Evolutionary conservation across 2,329 filamentous ascomycete species (phyloP).

Genomic region (Pseudogymnoascus sp.): DNA sequence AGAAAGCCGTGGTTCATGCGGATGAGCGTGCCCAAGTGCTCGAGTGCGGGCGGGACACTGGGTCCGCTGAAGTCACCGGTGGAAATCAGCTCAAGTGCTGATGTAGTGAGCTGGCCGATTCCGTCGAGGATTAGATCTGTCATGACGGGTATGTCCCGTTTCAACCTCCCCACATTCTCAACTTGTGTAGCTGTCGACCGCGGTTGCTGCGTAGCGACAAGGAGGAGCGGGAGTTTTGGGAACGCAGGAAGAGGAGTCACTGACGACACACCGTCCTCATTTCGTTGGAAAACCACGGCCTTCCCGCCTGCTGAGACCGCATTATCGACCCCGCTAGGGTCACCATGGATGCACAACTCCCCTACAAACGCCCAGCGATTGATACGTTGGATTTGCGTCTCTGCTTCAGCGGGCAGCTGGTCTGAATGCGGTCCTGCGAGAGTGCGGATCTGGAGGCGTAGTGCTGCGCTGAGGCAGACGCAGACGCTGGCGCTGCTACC

Average conservation of each 20-base stretch:
- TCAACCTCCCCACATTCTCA: constrained; percentile 74
- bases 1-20: constrained; percentile 89
- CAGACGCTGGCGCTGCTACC: constrained; percentile 92
- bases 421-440: constrained; percentile 63
- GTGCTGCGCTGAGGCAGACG: constrained; percentile 76
- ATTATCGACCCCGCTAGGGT: no score
- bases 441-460: constrained; percentile 41
- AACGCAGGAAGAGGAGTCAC: constrained; percentile 78
- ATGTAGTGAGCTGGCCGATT: constrained; percentile 44
- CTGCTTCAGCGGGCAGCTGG: no score
- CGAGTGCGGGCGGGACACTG: constrained; percentile 52
- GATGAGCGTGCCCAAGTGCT: constrained; percentile 77
- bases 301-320: no score
- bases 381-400: no score
- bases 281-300: constrained; percentile 73
- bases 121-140: constrained; percentile 75
- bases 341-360: no score
- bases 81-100: no score
- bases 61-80: constrained; percentile 59
- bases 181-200: constrained; percentile 84
- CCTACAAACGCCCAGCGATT: no score
- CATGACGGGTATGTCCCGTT: constrained; percentile 63
- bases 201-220: constrained; percentile 81
- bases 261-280: constrained; percentile 56
- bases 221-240: constrained; percentile 79